Conservation (phyloP, 2,329 filamentous ascomycete species). For the Fusarium oligoseptatum region DNA sequence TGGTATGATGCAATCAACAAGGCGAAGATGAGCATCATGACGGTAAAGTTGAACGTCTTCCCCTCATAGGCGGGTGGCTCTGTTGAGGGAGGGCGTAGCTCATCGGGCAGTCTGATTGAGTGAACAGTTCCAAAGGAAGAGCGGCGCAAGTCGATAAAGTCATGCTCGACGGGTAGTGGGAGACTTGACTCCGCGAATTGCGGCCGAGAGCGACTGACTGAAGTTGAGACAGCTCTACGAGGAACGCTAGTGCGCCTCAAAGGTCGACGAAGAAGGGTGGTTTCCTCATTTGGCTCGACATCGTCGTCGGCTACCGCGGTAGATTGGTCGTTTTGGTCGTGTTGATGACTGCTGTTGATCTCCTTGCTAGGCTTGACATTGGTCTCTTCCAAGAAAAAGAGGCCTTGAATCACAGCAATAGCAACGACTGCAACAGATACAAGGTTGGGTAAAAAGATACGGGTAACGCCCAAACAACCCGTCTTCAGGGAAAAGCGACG, state of each 20-base stretch:
- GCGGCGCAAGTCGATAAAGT: constrained; percentile 42
- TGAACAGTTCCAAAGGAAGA: constrained; percentile 59
- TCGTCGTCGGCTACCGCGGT: constrained; percentile 35
- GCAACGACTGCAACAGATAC: constrained; percentile 75
- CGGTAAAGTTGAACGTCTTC: constrained; percentile 53
- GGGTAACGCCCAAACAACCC: constrained; percentile 72
- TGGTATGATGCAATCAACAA: constrained; percentile 59
- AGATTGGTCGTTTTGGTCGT: constrained; percentile 38
- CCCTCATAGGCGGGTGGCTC: constrained; percentile 30
- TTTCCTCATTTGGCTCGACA: constrained; percentile 35
- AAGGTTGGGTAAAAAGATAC: constrained; percentile 57
- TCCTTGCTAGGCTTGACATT: constrained; percentile 37
- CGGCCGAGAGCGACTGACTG: constrained; percentile 34
- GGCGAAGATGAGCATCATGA: constrained; percentile 53
- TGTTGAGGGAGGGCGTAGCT: constrained; percentile 31
- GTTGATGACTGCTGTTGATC: background rate
- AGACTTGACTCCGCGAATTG: constrained; percentile 41
- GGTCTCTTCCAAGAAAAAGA: constrained; percentile 70
- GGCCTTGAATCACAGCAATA: constrained; percentile 73
- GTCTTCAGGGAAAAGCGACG: constrained; percentile 71
- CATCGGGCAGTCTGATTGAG: constrained; percentile 52
- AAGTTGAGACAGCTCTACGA: constrained; percentile 31
- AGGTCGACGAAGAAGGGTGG: constrained; percentile 34
- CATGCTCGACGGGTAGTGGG: constrained; percentile 37
- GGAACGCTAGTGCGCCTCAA: constrained; percentile 28